Conservation (phyloP, 148 eudicot genomes). For the Rhododendron williamsianum region DNA sequence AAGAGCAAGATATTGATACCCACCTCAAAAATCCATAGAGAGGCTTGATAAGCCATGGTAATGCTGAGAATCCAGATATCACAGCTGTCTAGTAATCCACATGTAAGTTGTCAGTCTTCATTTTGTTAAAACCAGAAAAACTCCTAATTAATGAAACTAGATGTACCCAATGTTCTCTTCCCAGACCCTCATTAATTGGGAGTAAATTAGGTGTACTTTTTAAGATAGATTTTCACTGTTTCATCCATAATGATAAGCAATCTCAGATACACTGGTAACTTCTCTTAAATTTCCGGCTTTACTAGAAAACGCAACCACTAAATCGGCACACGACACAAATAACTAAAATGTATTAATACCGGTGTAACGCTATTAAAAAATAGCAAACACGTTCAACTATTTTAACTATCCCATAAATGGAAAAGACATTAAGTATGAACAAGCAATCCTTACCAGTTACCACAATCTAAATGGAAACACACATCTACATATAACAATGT, state of each 20-base stretch:
- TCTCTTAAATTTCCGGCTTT: neutral
- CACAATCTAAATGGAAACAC: neutral
- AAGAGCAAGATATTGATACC: neutral
- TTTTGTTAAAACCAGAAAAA: neutral
- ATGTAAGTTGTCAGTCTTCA: constrained; percentile 35
- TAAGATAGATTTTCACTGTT: neutral
- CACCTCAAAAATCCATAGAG: constrained; percentile 97
- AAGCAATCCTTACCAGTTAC: neutral
- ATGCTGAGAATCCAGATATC: constrained; percentile 82
- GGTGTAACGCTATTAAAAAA: neutral
- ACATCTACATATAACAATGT: neutral
- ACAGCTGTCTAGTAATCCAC: constrained; percentile 88
- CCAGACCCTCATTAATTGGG: neutral
- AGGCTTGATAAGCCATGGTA: constrained; percentile 98
- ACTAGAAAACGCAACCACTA: neutral
- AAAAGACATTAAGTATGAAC: neutral
- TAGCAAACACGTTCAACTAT: neutral
- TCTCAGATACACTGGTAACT: neutral
- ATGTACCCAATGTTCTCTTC: neutral
- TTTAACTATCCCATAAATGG: neutral
- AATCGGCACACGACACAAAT: neutral
- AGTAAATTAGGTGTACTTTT: neutral
- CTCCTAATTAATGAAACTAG: neutral
- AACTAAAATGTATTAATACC: neutral
- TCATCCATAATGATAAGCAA: neutral